A percentile compares a stretch with the other conserved stretches of the same genome.
Conservation (phyloP, 2,329 filamentous ascomycete genomes). For the Fusarium mexicanum region DNA sequence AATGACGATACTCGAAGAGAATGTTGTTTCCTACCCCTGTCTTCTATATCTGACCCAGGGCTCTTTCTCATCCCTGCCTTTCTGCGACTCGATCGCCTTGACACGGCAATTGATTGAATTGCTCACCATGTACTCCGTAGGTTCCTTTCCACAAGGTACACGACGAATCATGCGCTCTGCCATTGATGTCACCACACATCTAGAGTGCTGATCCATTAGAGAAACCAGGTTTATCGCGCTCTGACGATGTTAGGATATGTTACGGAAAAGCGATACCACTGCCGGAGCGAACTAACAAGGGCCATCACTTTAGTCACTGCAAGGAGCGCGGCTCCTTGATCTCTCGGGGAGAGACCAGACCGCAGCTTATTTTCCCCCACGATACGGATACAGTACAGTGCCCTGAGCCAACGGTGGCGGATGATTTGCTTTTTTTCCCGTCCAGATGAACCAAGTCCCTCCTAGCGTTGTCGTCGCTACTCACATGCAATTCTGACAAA, state of each 20-base stretch:
- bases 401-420: conserved; percentile 19
- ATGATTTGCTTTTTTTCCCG: conserved; percentile 27
- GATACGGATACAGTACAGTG: conserved; percentile 8
- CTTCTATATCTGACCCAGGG: neutral
- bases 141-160: neutral
- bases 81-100: conserved; percentile 1
- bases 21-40: neutral
- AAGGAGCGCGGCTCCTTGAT: conserved; percentile 25
- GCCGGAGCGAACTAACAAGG: neutral
- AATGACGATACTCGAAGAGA: neutral
- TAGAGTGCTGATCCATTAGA: neutral
- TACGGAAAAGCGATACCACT: neutral
- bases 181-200: neutral
- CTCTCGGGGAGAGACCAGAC: conserved; percentile 10
- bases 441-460: conserved; percentile 8
- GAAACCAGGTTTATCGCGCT: neutral
- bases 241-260: neutral
- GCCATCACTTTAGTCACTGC: conserved; percentile 20
- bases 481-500: neutral
- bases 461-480: neutral
- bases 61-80: conserved; percentile 1
- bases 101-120: neutral
- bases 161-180: conserved; percentile 5
- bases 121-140: neutral
- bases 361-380: conserved; percentile 39